These are phyloP conservation scores for Plasmopara halstedii DNA, from an alignment of 352 stramenopile species.

Conservation along the genomic window DNA sequence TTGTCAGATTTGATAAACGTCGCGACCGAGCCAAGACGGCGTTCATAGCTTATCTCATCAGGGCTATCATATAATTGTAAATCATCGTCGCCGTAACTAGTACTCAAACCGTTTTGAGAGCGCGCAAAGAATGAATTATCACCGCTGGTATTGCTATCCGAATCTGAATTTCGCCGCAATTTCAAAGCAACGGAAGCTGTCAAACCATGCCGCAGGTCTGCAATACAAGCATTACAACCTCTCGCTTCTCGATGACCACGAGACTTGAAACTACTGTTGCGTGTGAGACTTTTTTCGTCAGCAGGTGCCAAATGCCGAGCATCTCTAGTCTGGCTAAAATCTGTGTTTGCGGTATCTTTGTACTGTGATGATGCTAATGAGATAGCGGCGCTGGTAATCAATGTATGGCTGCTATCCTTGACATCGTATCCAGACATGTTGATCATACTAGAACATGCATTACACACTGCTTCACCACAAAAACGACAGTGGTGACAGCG, in stretches of 20 bases:
- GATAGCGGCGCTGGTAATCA: slow-evolving; percentile 10
- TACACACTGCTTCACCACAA: slow-evolving; percentile 62
- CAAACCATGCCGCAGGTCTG: slow-evolving; percentile 25
- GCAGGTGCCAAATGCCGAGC: slow-evolving; percentile 8
- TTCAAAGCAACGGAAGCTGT: slow-evolving; percentile 11
- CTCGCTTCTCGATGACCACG: slow-evolving; percentile 12
- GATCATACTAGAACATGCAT: slow-evolving; percentile 52
- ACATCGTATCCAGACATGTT: slow-evolving; percentile 34
- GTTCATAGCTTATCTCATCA: slow-evolving; percentile 26
- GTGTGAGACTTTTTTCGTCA: slow-evolving; percentile 1
- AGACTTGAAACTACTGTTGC: slow-evolving; percentile 8
- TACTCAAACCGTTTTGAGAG: slow-evolving; percentile 13
- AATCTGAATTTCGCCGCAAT: slow-evolving; percentile 10
- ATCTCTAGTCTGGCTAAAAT: slow-evolving; percentile 24
- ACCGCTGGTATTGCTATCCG: slow-evolving; percentile 8
- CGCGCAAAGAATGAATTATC: slow-evolving; percentile 14
- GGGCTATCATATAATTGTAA: slow-evolving; percentile 21
- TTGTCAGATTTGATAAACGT: slow-evolving; percentile 23
- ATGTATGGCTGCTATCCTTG: slow-evolving; percentile 18
- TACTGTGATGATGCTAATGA: slow-evolving; percentile 9
- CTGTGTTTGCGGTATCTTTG: slow-evolving; percentile 3
- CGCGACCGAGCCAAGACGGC: slow-evolving; percentile 22
- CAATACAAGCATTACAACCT: slow-evolving; percentile 27
- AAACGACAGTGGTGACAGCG: slow-evolving; percentile 69
- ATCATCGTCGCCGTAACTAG: slow-evolving; percentile 20